These are phyloP conservation scores for Neonectria hederae DNA, from an alignment of 2,329 filamentous ascomycete species.

Conservation along the genomic window DNA sequence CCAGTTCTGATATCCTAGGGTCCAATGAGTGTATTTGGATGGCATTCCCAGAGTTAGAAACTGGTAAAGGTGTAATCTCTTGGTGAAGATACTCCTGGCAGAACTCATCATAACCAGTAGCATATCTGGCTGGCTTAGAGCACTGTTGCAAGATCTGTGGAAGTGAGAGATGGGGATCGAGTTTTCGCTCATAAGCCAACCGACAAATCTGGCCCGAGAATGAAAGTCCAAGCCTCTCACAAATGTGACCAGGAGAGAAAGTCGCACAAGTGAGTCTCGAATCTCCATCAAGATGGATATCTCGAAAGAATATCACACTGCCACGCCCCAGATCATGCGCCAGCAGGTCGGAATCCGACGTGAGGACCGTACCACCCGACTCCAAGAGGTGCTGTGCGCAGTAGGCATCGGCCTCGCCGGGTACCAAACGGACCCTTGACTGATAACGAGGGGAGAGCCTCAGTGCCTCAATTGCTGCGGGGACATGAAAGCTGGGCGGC, in stretches of 20 bases:
- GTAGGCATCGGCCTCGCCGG: conserved; percentile 85
- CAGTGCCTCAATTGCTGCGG: conserved; percentile 78
- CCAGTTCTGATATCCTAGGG: conserved; percentile 52
- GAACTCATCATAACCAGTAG: conserved; percentile 42
- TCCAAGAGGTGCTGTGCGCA: conserved; percentile 74
- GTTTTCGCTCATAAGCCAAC: conserved; percentile 49
- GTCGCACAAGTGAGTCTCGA: conserved; percentile 37
- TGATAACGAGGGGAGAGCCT: conserved; percentile 53
- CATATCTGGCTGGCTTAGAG: conserved; percentile 30
- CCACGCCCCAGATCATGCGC: conserved; percentile 76
- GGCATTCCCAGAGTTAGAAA: conserved; percentile 9
- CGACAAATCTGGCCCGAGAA: conserved; percentile 41
- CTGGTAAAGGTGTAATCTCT: conserved; percentile 33
- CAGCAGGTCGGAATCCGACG: conserved; percentile 88
- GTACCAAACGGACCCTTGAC: conserved; percentile 66
- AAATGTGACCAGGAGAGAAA: conserved; percentile 51
- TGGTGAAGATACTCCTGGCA: conserved; percentile 45
- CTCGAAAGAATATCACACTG: conserved; percentile 73
- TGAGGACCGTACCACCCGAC: conserved; percentile 69
- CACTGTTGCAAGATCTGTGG: conserved; percentile 45
- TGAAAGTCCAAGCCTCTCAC: conserved; percentile 53
- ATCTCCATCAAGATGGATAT: conserved; percentile 58
- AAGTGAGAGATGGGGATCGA: conserved; percentile 42
- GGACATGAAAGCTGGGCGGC: conserved; percentile 77
- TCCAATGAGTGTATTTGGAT: conserved; percentile 44